These are phyloP conservation scores for Erigeron philadelphicus DNA, from an alignment of 140 eudicot genomes.

Conservation along the genomic window DNA sequence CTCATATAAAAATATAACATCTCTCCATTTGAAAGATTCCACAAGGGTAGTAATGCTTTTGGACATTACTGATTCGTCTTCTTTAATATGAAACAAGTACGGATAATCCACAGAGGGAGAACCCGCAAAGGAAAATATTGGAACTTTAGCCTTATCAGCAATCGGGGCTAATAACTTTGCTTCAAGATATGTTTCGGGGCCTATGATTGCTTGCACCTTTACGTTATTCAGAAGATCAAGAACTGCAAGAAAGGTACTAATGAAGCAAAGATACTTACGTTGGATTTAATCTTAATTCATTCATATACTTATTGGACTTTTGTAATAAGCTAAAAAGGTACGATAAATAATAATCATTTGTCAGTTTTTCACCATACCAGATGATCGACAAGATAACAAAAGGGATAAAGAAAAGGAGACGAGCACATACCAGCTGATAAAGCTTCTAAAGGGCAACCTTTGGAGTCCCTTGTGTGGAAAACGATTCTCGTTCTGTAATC, in stretches of 20 bases:
- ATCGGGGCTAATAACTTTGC: conserved; percentile 34
- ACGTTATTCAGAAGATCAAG: conserved; percentile 34
- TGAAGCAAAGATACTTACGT: not conserved
- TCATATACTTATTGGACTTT: no score
- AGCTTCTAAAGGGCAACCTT: conserved; percentile 29
- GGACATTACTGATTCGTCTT: conserved; percentile 30
- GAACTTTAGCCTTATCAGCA: conserved; percentile 39
- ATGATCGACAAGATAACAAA: not conserved
- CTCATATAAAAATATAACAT: conserved; percentile 29
- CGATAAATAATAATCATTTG: no score
- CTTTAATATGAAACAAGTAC: conserved; percentile 33
- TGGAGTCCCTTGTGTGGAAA: conserved; percentile 28
- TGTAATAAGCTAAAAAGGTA: no score
- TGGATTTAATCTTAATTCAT: no score
- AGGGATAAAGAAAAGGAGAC: not conserved
- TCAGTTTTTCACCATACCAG: no score
- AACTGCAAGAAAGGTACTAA: conserved; percentile 25
- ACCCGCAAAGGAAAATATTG: conserved; percentile 36
- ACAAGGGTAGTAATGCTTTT: conserved; percentile 32
- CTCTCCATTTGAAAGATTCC: conserved; percentile 24
- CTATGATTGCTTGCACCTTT: conserved; percentile 47
- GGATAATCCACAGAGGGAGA: conserved; percentile 25
- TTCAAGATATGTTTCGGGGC: conserved; percentile 37
- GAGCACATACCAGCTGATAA: conserved; percentile 19
- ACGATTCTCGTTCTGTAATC: conserved; percentile 28